These are phyloP conservation scores for Inonotus obliquus DNA, from an alignment of 1,284 basidiomycete species.

Conservation along the genomic window DNA sequence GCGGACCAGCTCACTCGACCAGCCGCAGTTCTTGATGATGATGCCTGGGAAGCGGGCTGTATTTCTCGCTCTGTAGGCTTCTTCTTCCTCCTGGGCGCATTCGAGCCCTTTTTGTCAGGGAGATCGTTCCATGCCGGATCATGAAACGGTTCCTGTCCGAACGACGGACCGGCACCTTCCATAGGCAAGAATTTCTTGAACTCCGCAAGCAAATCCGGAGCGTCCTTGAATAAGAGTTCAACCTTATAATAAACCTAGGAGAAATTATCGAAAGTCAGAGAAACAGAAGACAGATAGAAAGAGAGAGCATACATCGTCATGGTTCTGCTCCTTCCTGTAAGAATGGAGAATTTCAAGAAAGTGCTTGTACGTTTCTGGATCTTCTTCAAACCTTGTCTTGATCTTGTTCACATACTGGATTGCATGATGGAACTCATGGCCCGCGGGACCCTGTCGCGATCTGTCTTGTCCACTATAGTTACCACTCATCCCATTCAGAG, in stretches of 20 bases:
- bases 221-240: constrained; percentile 87
- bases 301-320: constrained; percentile 71
- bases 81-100: constrained; percentile 46
- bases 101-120: constrained; percentile 41
- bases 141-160: background rate
- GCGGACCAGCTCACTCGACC: constrained; percentile 1
- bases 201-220: constrained; percentile 89
- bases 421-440: constrained; percentile 91
- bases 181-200: constrained; percentile 94
- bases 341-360: constrained; percentile 98
- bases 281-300: background rate
- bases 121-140: constrained; percentile 25
- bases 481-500: constrained; percentile 21
- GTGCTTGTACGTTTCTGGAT: constrained; percentile 95
- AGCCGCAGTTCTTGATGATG: constrained; percentile 26
- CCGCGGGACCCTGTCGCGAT: constrained; percentile 35
- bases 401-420: constrained; percentile 99
- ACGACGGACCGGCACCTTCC: constrained; percentile 38
- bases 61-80: constrained; percentile 56
- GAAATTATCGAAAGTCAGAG: constrained; percentile 27
- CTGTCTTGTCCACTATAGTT: constrained; percentile 20
- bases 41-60: constrained; percentile 49
- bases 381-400: constrained; percentile 89
- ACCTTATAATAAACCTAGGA: constrained; percentile 90
- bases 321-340: constrained; percentile 92